These are phyloP conservation scores for Solanum commersonii DNA, from an alignment of 257 asterid species.

Conservation along the genomic window DNA sequence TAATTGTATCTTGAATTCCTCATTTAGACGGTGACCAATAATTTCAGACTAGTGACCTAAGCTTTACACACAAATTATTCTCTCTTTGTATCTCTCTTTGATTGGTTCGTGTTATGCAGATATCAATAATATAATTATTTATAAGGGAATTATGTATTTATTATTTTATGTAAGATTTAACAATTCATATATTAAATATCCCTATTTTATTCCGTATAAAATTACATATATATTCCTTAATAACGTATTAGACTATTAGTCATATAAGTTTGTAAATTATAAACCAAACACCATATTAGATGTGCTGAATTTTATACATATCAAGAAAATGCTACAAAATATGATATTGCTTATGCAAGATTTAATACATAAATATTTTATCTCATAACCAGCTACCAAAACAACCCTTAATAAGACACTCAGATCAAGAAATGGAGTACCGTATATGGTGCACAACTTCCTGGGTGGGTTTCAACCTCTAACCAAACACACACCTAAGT, in stretches of 20 bases:
- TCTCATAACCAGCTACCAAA: background rate
- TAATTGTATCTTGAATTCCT: background rate
- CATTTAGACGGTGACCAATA: background rate
- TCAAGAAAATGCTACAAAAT: background rate
- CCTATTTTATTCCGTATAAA: background rate
- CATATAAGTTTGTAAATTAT: background rate
- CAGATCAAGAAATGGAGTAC: background rate
- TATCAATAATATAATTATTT: background rate
- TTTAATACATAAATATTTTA: background rate
- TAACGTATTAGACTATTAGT: background rate
- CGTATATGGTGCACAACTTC: background rate
- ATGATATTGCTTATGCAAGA: background rate
- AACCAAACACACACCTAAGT: conserved; percentile 34
- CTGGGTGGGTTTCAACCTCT: background rate
- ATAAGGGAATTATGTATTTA: background rate
- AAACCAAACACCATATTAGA: background rate
- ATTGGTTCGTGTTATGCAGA: background rate
- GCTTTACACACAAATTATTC: background rate
- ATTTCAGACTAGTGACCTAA: background rate
- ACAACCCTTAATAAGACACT: background rate
- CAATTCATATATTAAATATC: background rate
- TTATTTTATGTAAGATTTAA: background rate
- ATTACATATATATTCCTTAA: background rate
- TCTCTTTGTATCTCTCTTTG: background rate
- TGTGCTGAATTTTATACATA: background rate